These are phyloP conservation scores for Sequoia sempervirens DNA, from an alignment of 75 land plant species.

Conservation along the genomic window DNA sequence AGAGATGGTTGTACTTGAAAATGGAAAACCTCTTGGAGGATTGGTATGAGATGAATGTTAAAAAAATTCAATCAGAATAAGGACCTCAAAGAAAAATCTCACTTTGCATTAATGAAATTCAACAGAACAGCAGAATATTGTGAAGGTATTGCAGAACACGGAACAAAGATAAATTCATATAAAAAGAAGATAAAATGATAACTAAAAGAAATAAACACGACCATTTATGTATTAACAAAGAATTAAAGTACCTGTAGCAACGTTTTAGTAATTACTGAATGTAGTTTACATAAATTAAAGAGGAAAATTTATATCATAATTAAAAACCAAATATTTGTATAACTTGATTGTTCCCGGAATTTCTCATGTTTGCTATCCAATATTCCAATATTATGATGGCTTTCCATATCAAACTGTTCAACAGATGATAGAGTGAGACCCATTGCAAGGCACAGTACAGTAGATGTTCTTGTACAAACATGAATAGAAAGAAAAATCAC, in stretches of 20 bases:
- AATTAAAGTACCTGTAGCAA: background rate
- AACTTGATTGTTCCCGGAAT: background rate
- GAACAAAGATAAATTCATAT: too few species aligned
- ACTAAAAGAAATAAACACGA: background rate
- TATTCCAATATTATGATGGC: background rate
- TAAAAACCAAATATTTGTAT: background rate
- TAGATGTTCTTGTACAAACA: background rate
- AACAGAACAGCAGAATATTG: background rate
- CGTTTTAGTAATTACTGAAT: background rate
- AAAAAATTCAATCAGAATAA: background rate
- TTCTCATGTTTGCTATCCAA: background rate
- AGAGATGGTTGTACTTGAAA: background rate
- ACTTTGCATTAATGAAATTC: background rate
- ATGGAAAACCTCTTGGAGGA: background rate
- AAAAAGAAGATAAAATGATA: too few species aligned
- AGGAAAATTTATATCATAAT: background rate
- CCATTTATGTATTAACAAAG: background rate
- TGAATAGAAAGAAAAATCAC: constrained; percentile 2
- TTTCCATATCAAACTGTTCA: background rate
- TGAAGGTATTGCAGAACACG: background rate
- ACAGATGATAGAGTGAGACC: background rate
- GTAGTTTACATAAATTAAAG: background rate
- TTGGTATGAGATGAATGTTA: background rate
- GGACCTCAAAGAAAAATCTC: background rate
- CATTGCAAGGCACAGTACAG: background rate